Evolutionary conservation across 352 stramenopile species (phyloP), one percentile per base, ranked within the genome.

Genomic region (Phytophthora foliorum): DNA sequence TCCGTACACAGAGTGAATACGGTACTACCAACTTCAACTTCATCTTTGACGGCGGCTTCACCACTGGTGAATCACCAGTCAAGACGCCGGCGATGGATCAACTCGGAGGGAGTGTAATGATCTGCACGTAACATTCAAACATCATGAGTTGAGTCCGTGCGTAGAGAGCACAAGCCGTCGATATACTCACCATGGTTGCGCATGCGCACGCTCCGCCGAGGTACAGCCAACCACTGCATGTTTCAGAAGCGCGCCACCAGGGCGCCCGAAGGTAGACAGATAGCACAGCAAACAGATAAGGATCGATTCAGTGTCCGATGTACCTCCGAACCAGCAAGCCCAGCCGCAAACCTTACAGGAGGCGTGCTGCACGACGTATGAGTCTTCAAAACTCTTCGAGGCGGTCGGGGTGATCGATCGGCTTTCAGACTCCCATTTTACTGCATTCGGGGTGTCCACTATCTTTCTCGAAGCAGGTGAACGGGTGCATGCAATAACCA

Each of bases 21-120:
- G n/a, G n/a, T 34, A 34, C 22, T 38, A 32, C 25, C 52, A 22
- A 49, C 36, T 58, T 58, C 14, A 49, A 49, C 32, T 49, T 49
- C 31, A n/a, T n/a, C n/a, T n/a, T n/a, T n/a, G n/a, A n/a, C n/a
- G 22, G 21, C 25, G 46, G 39, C 46, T 53, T n/a, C n/a, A n/a
- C n/a, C n/a, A n/a, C n/a, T n/a, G n/a, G n/a, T n/a, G n/a, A n/a
- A n/a, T 53, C 24, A 24, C 4, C 11, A 6, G 5, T 53, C 45
- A 53, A 53, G 46, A 16, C 39, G 25, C 46, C 8, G 25, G 25
- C 3, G 6, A 3, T 29, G 3, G 46, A 14, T 53, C 46, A 53
- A 53, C 1, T 53, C 46, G 24, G 46, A 16, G 46, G 14, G 24
- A 53, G 24, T 53, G 46, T 53, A 53, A 53, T 14, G 46, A 53